Conservation (phyloP, 2,329 filamentous ascomycete species). For the Zymoseptoria brevis region DNA sequence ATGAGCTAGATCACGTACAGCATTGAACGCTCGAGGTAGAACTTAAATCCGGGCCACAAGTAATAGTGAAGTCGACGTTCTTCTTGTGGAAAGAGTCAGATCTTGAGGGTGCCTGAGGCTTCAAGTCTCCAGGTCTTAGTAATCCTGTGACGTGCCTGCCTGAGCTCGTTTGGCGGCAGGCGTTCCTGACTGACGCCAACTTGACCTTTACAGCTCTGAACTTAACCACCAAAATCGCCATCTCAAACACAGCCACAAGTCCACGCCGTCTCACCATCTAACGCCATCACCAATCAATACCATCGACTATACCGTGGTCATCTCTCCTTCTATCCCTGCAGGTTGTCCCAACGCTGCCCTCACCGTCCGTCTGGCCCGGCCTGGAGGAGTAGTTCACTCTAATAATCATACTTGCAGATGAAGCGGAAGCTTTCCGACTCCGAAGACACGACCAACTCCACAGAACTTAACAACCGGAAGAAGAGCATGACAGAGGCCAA, state of each 20-base stretch:
- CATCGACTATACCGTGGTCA: background rate
- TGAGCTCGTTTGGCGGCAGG: too few relatives aligned
- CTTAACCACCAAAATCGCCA: background rate
- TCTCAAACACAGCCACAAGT: background rate
- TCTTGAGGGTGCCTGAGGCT: too few relatives aligned
- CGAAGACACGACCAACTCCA: background rate
- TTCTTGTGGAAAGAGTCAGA: too few relatives aligned
- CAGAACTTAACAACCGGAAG: background rate
- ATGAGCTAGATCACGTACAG: too few relatives aligned
- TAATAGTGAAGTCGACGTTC: too few relatives aligned
- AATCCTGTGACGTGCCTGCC: background rate
- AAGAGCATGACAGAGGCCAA: conserved; percentile 10
- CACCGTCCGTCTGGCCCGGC: background rate
- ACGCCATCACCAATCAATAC: background rate
- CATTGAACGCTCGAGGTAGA: too few relatives aligned
- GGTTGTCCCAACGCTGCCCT: background rate
- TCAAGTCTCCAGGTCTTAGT: too few relatives aligned
- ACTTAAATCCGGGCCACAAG: too few relatives aligned
- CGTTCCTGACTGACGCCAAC: background rate
- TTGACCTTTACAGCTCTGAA: background rate
- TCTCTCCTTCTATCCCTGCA: background rate
- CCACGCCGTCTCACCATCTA: background rate
- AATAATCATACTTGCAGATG: background rate
- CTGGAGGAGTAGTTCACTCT: background rate
- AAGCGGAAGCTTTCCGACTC: background rate